These are phyloP conservation scores for Eutrema salsugineum DNA, from an alignment of 441 rosid species.

Conservation along the genomic window DNA sequence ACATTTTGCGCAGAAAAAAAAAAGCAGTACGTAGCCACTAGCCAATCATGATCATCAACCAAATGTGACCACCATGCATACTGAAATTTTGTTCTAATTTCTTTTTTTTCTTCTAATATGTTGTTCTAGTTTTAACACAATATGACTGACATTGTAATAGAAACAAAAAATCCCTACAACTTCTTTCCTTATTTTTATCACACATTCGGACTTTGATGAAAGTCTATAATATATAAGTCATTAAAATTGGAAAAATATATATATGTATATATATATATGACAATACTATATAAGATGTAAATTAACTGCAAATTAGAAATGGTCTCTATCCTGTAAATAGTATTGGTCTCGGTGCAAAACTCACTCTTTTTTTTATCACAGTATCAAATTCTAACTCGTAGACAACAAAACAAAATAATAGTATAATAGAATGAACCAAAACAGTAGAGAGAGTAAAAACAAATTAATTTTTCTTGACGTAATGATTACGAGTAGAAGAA, in stretches of 20 bases:
- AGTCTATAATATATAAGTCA: background rate
- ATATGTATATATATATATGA: background rate
- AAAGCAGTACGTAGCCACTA: background rate
- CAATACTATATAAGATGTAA: background rate
- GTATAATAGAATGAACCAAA: background rate
- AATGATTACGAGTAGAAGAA: slow-evolving; percentile 30
- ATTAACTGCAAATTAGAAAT: background rate
- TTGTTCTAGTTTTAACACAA: background rate
- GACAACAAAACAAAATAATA: background rate
- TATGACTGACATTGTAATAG: background rate
- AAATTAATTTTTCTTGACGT: slow-evolving; percentile 14
- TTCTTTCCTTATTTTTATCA: background rate
- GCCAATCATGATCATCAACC: background rate
- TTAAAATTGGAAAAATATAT: background rate
- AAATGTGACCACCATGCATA: background rate
- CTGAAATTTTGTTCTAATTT: background rate
- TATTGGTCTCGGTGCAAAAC: slow-evolving; percentile 16
- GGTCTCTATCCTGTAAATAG: background rate
- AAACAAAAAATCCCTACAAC: background rate
- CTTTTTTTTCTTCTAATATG: too few relatives aligned
- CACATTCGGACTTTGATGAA: background rate
- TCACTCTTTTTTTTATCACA: slow-evolving; percentile 12
- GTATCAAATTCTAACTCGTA: slow-evolving; percentile 9
- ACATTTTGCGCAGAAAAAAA: background rate
- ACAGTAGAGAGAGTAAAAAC: background rate